Evolutionary conservation across 1,284 basidiomycete species (phyloP), one percentile per base, ranked within the genome.

Genomic region (Rhodotorula sp.): DNA sequence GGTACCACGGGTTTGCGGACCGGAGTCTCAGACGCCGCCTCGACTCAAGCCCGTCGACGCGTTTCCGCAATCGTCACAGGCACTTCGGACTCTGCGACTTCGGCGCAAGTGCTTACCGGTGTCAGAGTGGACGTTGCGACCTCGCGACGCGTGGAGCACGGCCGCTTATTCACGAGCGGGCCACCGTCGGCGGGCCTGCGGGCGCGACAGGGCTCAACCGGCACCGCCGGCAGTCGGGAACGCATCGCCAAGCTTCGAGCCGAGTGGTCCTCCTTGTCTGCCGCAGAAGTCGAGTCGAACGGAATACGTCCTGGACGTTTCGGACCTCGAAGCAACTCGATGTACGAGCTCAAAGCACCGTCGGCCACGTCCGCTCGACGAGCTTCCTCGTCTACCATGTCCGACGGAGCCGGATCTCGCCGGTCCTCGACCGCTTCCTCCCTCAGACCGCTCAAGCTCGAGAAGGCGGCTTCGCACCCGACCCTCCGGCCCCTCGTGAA

Each of bases 281-380:
- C 45, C 17, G 51, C 57, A 20, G 42, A 61, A 5, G 55, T 30
- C 8, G 8, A 49, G 4, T 10, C 37, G 37, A 42, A 12, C 37
- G 37, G 37, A 42, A 42, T 10, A 12, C 37, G 10, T 12, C 30
- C 2, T 10, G 8, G 6, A 17, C 54, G 30, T 15, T 26, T 3
- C 49, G 64, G 4, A 60, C 60, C 14, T 51, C 60, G 26, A 64
- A 70, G 37, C 61, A 64, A 10, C n/a, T 22, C 29, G 57, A 66
- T 53, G 8, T n/a, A 45, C 60, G 49, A 1, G 64, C 60, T 45
- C 55, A 57, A 20, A 46, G 53, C 58, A 57, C 65, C 5, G 18
- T 70, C 24, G 65, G 60, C 30, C 33, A 10, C 17, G 42, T 42
- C 22, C 24, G 22, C 49, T 51, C 49, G 49, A 26, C 49, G 20